Conservation (phyloP, 2,329 filamentous ascomycete species). For the Lachnellula willkommii region DNA sequence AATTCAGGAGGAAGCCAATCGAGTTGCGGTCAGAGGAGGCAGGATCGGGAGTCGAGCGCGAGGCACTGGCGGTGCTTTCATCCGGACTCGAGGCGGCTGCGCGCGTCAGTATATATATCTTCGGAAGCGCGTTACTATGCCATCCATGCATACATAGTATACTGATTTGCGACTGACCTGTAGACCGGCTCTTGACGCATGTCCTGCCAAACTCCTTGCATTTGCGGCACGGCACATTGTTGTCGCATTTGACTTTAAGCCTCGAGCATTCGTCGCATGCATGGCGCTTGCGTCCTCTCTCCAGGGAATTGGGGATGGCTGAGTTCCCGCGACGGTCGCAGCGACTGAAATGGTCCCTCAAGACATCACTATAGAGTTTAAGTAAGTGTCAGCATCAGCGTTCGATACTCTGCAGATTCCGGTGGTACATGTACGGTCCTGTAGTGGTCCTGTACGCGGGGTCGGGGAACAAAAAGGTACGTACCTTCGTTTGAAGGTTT, state of each 20-base stretch:
- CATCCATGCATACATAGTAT: too few relatives aligned
- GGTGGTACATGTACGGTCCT: not conserved
- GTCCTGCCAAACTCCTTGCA: slow-evolving; percentile 30
- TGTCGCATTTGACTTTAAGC: slow-evolving; percentile 33
- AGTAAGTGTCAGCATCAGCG: slow-evolving; percentile 1
- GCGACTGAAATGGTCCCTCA: slow-evolving; percentile 31
- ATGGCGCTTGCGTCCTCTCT: slow-evolving; percentile 31
- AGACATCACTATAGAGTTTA: slow-evolving; percentile 25
- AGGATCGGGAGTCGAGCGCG: slow-evolving; percentile 22
- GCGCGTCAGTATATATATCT: slow-evolving; percentile 2
- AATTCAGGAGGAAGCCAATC: slow-evolving; percentile 31
- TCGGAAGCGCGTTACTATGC: not conserved
- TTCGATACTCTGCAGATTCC: not conserved
- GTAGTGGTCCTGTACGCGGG: not conserved
- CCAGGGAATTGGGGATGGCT: slow-evolving; percentile 29
- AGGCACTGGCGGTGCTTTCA: slow-evolving; percentile 11
- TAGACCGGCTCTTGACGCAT: slow-evolving; percentile 26
- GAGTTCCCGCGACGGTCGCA: slow-evolving; percentile 28
- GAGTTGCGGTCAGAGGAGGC: slow-evolving; percentile 28
- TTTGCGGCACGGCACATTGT: slow-evolving; percentile 29
- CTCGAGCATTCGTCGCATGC: slow-evolving; percentile 32
- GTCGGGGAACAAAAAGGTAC: not conserved
- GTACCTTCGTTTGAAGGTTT: slow-evolving; percentile 33
- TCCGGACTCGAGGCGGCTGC: slow-evolving; percentile 23
- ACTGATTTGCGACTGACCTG: slow-evolving; percentile 12